These are phyloP conservation scores for Colletotrichum tabaci DNA, from an alignment of 2,329 filamentous ascomycete genomes.

Conservation along the genomic window DNA sequence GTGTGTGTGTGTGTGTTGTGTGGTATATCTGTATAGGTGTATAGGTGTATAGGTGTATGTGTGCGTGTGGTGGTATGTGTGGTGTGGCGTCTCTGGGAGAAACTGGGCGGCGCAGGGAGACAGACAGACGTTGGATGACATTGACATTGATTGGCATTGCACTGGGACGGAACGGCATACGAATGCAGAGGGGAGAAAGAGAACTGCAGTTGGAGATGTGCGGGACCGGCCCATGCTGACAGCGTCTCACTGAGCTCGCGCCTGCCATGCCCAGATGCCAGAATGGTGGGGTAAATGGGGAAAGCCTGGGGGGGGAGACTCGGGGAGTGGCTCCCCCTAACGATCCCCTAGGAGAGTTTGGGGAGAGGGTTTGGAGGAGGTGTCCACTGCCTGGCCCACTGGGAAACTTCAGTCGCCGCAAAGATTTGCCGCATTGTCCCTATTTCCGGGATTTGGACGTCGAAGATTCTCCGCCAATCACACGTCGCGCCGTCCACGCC, in stretches of 20 bases:
- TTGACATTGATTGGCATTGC: background rate
- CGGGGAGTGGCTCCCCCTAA: conserved; percentile 27
- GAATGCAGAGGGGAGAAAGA: background rate
- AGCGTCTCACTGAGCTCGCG: conserved; percentile 9
- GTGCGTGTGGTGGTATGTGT: background rate
- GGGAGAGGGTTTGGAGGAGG: background rate
- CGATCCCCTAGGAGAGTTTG: background rate
- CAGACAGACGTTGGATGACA: background rate
- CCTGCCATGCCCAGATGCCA: conserved; percentile 9
- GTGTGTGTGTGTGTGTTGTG: background rate
- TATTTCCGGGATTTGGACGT: conserved; percentile 40
- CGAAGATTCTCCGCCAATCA: conserved; percentile 43
- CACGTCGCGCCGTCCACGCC: conserved; percentile 3
- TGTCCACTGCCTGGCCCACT: background rate
- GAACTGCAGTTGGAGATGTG: conserved; percentile 9
- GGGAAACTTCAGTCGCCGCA: conserved; percentile 22
- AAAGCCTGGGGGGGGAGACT: conserved; percentile 30
- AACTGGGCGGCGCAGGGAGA: background rate
- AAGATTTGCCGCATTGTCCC: conserved; percentile 42
- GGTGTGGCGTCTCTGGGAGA: background rate
- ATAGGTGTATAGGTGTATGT: background rate
- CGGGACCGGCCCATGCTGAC: conserved; percentile 7
- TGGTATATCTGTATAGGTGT: background rate
- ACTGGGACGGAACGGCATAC: background rate
- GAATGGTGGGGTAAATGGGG: conserved; percentile 42